Base-by-base conservation (phyloP, 805 yeast species). In the Lachancea dasiensis region DNA sequence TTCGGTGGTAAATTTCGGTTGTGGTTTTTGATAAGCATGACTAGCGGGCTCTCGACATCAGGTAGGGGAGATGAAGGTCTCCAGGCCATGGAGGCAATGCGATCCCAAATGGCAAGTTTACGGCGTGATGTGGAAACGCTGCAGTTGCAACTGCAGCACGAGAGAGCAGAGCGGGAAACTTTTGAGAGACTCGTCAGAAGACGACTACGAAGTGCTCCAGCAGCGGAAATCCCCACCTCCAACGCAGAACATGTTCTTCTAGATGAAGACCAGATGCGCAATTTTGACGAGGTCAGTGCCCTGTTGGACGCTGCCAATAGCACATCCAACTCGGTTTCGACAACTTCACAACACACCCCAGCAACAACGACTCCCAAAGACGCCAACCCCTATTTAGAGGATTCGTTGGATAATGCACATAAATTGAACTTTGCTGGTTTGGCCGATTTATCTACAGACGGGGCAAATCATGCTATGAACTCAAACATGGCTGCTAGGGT, bases 221-320 rank as follows among this genome's bases (percentile, higher is more conserved):
- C 13, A 15, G 25, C 14, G 11, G 4, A 20, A 7, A n/a, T 14
- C 11, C n/a, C 6, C n/a, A 18, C 10, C 25, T 19, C 10, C 11
- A 14, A 18, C 11, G 14, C 11, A 5, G 19, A 15, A 6, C 23
- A 23, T 9, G 21, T 23, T 6, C 16, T 18, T 14, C 26, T 34
- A 15, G 31, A 38, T 7, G 39, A 36, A 8, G 42, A 38, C 2
- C 29, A 38, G n/a, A 27, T 37, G 17, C 40, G 40, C 33, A 25
- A 21, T n/a, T 34, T 31, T 15, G 40, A 38, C 25, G 40, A 44
- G 26, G 32, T 41, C 7, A 25, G 36, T 6, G 34, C 40, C 3
- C 19, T 37, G 6, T 20, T 37, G 22, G 36, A 31, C n/a, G 40
- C 40, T 5, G 27, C 36, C 20, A 32, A 27, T 5, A 26, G 11